These are phyloP conservation scores for Jamesozyma lodderae DNA, from an alignment of 805 yeast genomes.

Conservation along the genomic window DNA sequence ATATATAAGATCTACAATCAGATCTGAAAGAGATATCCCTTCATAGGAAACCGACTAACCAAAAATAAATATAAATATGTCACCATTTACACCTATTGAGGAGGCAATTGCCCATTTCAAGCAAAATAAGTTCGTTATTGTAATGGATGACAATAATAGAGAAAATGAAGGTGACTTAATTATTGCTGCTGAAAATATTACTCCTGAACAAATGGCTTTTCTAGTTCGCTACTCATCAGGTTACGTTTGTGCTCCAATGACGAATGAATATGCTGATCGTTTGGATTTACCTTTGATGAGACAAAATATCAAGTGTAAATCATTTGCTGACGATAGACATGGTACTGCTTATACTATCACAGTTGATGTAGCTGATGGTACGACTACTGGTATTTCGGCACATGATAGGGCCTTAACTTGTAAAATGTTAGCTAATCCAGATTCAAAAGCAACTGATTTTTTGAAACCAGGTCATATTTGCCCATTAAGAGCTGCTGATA, in stretches of 20 bases:
- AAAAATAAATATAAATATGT: not conserved
- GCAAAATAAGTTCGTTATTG: constrained; percentile 59
- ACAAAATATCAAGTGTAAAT: constrained; percentile 20
- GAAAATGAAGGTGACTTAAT: constrained; percentile 97
- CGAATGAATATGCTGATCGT: constrained; percentile 66
- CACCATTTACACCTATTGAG: constrained; percentile 21
- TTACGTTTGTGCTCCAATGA: constrained; percentile 85
- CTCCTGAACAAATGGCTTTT: constrained; percentile 88
- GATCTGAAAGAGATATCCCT: too few relatives aligned
- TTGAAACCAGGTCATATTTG: constrained; percentile 90
- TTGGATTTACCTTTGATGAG: constrained; percentile 73
- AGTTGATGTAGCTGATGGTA: constrained; percentile 75
- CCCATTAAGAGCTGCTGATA: constrained; percentile 85
- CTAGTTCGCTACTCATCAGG: constrained; percentile 83
- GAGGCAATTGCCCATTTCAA: constrained; percentile 27
- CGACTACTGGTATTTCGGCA: constrained; percentile 96
- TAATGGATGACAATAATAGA: constrained; percentile 94
- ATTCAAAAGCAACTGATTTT: constrained; percentile 52
- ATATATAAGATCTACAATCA: too few relatives aligned
- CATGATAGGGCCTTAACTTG: constrained; percentile 87
- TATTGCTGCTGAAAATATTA: constrained; percentile 76
- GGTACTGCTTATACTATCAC: constrained; percentile 96
- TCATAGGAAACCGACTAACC: too few relatives aligned
- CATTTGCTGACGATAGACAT: constrained; percentile 62
- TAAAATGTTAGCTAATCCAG: constrained; percentile 48